Evolutionary conservation across 805 yeast species (phyloP).

Genomic region (Zygotorulaspora chibaensis): DNA sequence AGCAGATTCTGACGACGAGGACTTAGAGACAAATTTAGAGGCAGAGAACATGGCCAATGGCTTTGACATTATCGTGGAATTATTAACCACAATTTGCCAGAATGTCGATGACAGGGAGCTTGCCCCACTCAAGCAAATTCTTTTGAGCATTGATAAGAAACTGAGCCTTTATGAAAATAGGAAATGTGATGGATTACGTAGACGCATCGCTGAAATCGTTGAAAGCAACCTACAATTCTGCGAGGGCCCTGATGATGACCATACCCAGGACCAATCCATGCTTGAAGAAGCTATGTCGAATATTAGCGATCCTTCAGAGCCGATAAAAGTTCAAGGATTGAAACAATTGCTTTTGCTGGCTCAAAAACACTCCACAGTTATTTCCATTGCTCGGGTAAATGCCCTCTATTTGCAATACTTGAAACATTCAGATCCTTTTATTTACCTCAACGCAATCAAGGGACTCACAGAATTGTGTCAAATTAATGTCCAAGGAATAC

Average conservation of each 20-base stretch:
- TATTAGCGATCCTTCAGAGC: conserved; percentile 73
- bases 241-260: not conserved
- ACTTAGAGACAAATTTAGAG: conserved; percentile 23
- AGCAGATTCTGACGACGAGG: conserved; percentile 22
- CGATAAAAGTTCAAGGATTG: conserved; percentile 84
- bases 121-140: conserved; percentile 18
- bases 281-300: conserved; percentile 60
- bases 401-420: conserved; percentile 60
- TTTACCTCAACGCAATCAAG: conserved; percentile 79
- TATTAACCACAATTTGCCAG: conserved; percentile 37
- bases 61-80: conserved; percentile 36
- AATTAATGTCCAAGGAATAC: conserved; percentile 37
- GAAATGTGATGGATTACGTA: not conserved
- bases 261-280: conserved; percentile 32
- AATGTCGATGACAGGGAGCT: conserved; percentile 26
- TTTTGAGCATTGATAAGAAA: conserved; percentile 31
- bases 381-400: conserved; percentile 52
- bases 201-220: not conserved
- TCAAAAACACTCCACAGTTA: conserved; percentile 45
- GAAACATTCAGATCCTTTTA: conserved; percentile 77
- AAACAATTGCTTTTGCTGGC: conserved; percentile 55
- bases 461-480: conserved; percentile 63
- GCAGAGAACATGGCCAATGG: conserved; percentile 1
- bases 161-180: conserved; percentile 12
- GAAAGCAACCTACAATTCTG: not conserved